These are phyloP conservation scores for Zygoascus flipseniorum DNA, from an alignment of 805 yeast species.

Conservation along the genomic window DNA sequence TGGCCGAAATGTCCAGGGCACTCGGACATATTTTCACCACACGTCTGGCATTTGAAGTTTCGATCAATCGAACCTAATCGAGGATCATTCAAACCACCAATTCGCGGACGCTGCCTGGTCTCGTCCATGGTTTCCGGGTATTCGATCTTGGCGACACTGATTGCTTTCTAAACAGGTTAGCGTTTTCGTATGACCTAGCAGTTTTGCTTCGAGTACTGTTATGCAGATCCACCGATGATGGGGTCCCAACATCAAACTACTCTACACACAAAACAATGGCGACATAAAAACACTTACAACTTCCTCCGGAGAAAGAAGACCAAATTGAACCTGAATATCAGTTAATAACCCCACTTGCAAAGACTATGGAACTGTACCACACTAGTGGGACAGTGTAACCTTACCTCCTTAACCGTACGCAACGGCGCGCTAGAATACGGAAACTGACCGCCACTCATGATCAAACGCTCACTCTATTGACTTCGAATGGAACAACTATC, in stretches of 20 bases:
- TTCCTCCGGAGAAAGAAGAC: constrained; percentile 96
- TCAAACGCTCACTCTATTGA: not conserved
- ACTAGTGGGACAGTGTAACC: constrained; percentile 20
- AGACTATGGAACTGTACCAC: not conserved
- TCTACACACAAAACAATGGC: too few species aligned
- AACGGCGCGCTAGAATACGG: constrained; percentile 98
- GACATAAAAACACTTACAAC: constrained; percentile 34
- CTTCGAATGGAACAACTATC: not conserved
- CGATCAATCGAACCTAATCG: constrained; percentile 95
- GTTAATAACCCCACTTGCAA: constrained; percentile 11
- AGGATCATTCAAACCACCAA: constrained; percentile 96
- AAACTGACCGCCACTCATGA: constrained; percentile 41
- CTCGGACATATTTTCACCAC: constrained; percentile 98
- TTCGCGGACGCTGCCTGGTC: constrained; percentile 86
- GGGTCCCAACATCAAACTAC: too few species aligned
- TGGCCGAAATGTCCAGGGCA: constrained; percentile 99
- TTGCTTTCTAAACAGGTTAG: constrained; percentile 53
- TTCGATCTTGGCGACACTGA: constrained; percentile 95
- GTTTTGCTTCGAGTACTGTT: too few species aligned
- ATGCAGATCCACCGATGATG: too few species aligned
- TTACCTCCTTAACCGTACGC: constrained; percentile 90
- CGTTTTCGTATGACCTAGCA: too few species aligned
- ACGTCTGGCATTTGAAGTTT: constrained; percentile 95
- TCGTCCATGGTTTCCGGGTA: constrained; percentile 99
- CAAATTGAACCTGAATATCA: constrained; percentile 75